A percentile compares a stretch with the other conserved stretches of the same genome.
Evolutionary conservation across 2,329 filamentous ascomycete species (phyloP).

Genomic region (Knoxdaviesia proteae): DNA sequence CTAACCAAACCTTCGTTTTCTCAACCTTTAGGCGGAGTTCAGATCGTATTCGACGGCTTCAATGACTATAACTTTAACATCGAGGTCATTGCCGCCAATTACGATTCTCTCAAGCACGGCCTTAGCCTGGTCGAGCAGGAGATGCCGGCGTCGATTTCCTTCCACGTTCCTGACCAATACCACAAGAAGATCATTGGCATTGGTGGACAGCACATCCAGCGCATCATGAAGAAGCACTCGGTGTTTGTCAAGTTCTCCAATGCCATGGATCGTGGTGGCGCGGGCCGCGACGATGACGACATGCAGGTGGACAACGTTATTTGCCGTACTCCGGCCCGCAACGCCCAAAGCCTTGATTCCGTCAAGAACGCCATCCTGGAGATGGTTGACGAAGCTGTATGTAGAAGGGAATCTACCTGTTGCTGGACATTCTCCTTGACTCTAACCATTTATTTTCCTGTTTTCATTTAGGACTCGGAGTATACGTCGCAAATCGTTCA

Average conservation of each 20-base stretch:
- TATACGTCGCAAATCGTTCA: slow-evolving; percentile 87
- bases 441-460: slow-evolving; percentile 2
- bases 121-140: slow-evolving; percentile 89
- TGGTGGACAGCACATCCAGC: slow-evolving; percentile 93
- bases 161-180: slow-evolving; percentile 97
- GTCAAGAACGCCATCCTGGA: slow-evolving; percentile 99
- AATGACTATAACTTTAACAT: slow-evolving; percentile 99
- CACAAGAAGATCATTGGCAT: slow-evolving; percentile 99
- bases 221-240: slow-evolving; percentile 99
- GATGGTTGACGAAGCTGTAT: slow-evolving; percentile 87
- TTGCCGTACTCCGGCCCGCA: slow-evolving; percentile 88
- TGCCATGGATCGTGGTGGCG: slow-evolving; percentile 86
- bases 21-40: slow-evolving; percentile 49
- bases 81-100: slow-evolving; percentile 79
- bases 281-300: slow-evolving; percentile 91
- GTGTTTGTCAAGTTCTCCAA: slow-evolving; percentile 99
- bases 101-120: slow-evolving; percentile 86
- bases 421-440: background rate
- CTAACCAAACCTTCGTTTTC: no score
- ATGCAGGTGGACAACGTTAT: slow-evolving; percentile 98
- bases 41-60: slow-evolving; percentile 97
- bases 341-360: slow-evolving; percentile 86
- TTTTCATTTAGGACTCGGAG: slow-evolving; percentile 53
- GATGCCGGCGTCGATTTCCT: slow-evolving; percentile 97
- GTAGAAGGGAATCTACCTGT: slow-evolving; percentile 11